A percentile compares a stretch with the other conserved stretches of the same genome.
phyloP scores from a whole-genome alignment of 2,329 filamentous ascomycete species.

The Cercospora sp. region DNA sequence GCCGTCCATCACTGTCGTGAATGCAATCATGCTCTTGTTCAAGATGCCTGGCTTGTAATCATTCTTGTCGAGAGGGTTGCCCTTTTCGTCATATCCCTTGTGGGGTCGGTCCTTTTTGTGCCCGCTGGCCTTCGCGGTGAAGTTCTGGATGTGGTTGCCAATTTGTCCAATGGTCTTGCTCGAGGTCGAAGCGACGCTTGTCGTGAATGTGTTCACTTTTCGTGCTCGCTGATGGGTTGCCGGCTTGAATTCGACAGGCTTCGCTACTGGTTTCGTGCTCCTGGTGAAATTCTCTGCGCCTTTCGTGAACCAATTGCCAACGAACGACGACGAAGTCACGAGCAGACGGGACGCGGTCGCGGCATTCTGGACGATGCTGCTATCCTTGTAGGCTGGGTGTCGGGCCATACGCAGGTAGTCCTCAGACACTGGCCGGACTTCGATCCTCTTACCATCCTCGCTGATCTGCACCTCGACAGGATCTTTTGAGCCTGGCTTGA shows the following conservation, averaged over 20 bases:
- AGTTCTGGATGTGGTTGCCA: constrained; percentile 80
- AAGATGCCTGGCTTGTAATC: constrained; percentile 85
- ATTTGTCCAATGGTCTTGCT: constrained; percentile 85
- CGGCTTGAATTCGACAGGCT: constrained; percentile 85
- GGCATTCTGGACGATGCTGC: constrained; percentile 80
- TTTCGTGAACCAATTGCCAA: constrained; percentile 73
- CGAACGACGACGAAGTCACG: constrained; percentile 78
- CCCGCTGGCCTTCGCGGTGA: constrained; percentile 75
- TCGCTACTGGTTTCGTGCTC: constrained; percentile 72
- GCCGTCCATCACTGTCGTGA: constrained; percentile 90
- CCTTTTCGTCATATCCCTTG: constrained; percentile 68
- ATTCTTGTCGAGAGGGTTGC: constrained; percentile 54
- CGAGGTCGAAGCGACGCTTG: constrained; percentile 74
- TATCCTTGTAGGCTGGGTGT: constrained; percentile 90
- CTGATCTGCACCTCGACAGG: constrained; percentile 79
- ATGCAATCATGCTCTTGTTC: constrained; percentile 96
- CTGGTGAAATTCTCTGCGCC: constrained; percentile 79
- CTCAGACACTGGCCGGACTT: constrained; percentile 65
- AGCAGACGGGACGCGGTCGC: constrained; percentile 86
- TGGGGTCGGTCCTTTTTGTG: constrained; percentile 56
- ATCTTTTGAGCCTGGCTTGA: constrained; percentile 88
- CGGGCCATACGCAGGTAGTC: constrained; percentile 75
- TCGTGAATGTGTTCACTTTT: constrained; percentile 84
- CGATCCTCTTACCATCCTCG: constrained; percentile 65
- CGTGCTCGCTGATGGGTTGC: constrained; percentile 81